Base-by-base conservation (phyloP, 2,329 filamentous ascomycete genomes). In the Elsinoe arachidis region DNA sequence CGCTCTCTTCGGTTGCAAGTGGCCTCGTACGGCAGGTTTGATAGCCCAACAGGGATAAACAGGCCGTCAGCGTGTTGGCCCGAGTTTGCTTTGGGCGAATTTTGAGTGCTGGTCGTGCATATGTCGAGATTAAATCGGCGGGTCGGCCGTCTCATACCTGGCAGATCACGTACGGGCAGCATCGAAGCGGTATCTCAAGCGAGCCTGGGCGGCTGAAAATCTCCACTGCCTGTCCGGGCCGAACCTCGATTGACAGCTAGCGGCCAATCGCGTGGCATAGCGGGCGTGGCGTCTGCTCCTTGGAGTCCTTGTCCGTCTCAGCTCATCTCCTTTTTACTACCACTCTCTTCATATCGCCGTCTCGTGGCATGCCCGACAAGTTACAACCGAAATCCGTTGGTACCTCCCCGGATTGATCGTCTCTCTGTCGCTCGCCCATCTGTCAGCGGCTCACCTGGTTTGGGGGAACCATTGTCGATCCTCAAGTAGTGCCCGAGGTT, bases 61-160 rank as follows among this genome's bases (percentile, higher is more conserved):
- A 37, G 34, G 49, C 49, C 49, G 49, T 53, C 49, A 39, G 34
- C 49, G 38, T 53, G 49, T 53, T 53, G 49, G 49, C 33, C 49
- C 35, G 49, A 37, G 49, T 51, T 35, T 34, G 41, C 46, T 34
- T 34, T 51, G 26, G 46, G 46, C 33, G 46, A 51, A 26, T 51
- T 51, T 53, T 37, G 38, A 34, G 33, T 53, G 49, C 39, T 53
- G 49, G 49, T 53, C 23, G 49, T 39, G 49, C 49, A 53, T 33
- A 17, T 39, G 49, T 38, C 19, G 49, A 39, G 35, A 39, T 33
- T 53, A 53, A 39, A 35, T 53, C 35, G 49, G 49, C 49, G 17
- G 23, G 49, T 15, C 49, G 49, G 35, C 33, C 35, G 49, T 53
- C 33, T 53, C 33, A 39, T 30, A 19, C n/a, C 10, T 46, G 19